phyloP scores from a whole-genome alignment of 169 alveolate species.

The Hepatocystis sp. region DNA sequence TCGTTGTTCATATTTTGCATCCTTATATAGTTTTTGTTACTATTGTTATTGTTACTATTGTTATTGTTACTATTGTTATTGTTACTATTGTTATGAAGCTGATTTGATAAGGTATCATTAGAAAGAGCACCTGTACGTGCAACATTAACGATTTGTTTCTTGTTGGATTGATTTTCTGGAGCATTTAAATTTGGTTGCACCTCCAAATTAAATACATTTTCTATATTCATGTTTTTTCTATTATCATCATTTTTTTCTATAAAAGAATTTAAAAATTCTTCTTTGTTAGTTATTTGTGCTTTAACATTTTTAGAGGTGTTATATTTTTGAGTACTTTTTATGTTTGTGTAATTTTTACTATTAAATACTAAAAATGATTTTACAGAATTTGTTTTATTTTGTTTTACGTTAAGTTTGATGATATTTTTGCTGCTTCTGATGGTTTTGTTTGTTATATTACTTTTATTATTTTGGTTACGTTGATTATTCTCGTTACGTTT shows the following conservation, averaged over 20 bases:
- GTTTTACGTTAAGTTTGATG: too few relatives aligned
- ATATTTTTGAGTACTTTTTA: conserved; percentile 4
- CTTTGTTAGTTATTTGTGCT: conserved; percentile 7
- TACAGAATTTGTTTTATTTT: too few relatives aligned
- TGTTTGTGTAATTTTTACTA: too few relatives aligned
- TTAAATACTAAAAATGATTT: too few relatives aligned
- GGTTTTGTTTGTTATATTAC: too few relatives aligned
- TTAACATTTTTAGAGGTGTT: conserved; percentile 1
- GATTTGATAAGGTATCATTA: too few relatives aligned
- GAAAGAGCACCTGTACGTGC: too few relatives aligned
- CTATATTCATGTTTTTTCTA: conserved; percentile 31
- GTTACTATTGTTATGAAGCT: too few relatives aligned
- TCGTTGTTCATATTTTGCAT: neutral
- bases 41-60: neutral
- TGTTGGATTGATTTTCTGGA: too few relatives aligned
- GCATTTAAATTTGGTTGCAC: conserved; percentile 10
- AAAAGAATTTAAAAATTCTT: conserved; percentile 18
- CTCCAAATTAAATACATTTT: conserved; percentile 19
- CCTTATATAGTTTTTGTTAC: neutral
- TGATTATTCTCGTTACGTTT: neutral
- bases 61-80: neutral
- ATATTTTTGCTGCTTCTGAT: too few relatives aligned
- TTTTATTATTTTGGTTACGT: conserved; percentile 4
- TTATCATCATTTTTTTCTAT: conserved; percentile 8
- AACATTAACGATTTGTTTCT: too few relatives aligned